Base-by-base conservation (phyloP, 768 basidiomycete genomes). In the Kwoniella shandongensis region DNA sequence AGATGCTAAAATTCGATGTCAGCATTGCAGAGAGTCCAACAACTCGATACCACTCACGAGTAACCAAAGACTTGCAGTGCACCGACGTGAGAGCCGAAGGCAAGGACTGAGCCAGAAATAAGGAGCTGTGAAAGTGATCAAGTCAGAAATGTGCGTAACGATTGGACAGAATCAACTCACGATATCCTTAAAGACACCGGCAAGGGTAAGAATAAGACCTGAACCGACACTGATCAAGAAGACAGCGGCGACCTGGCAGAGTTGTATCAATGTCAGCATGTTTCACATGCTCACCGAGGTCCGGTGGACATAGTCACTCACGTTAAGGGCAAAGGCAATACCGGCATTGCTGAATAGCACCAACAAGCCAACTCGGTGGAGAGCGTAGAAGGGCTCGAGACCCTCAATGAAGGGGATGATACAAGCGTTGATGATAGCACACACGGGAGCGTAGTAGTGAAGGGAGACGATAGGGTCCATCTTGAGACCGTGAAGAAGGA, bases 381-480 rank as follows among this genome's bases (percentile, higher is more conserved):
- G 79, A 44, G 85, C 87, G 67, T 85, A 84, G 81, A 99, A 90
- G 0, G 96, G 96, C 26, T 83, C 88, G 12, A 91, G 78, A 3
- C 96, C 92, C 77, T 99, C 96, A 0, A 90, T 92, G 80, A 97
- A 89, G 10, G 92, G 91, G 20, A 99, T 78, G 61, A 96, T 80
- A 54, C 82, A 69, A 27, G 90, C 82, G 77, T 96, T 98, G 80
- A 99, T 89, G 64, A 80, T 76, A 1, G 96, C 94, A 74, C 96
- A 99, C 49, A 97, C 80, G 46, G 80, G 76, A 15, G 75, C 75
- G 56, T 74, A 76, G 69, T 76, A 76, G 80, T 99, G 90, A 50
- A 99, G 79, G 8, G 93, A 97, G 12, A 96, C 91, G 17, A 98
- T 83, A 0, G 96, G 96, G 75, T 97, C 91, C 94, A 99, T 98